A percentile compares a stretch with the other conserved stretches of the same genome.
phyloP scores from a whole-genome alignment of 768 basidiomycete genomes.

The Serendipita sp. region DNA sequence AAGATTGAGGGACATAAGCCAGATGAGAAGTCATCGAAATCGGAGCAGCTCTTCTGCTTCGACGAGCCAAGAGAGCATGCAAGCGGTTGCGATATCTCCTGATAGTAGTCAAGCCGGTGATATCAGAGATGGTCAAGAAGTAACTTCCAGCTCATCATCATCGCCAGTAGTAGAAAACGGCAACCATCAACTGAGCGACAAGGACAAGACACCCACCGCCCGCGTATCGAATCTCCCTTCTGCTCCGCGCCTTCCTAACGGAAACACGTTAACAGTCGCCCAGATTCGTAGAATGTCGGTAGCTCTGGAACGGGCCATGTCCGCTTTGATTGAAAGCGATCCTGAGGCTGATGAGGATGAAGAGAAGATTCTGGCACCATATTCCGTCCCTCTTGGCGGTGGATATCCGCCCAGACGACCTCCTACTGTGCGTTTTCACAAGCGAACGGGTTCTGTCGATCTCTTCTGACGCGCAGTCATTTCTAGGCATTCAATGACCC shows the following conservation, averaged over 20 bases:
- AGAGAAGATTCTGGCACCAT: constrained; percentile 12
- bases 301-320: constrained; percentile 60
- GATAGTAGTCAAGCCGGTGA: not conserved
- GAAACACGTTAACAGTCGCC: constrained; percentile 28
- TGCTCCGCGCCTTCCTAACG: not conserved
- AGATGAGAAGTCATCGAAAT: constrained; percentile 30
- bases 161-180: not conserved
- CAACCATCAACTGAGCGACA: not conserved
- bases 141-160: not conserved
- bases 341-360: constrained; percentile 47
- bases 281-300: constrained; percentile 49
- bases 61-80: not conserved
- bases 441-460: not conserved
- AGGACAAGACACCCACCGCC: constrained; percentile 21
- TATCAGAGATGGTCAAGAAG: not conserved
- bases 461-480: not conserved
- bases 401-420: not conserved
- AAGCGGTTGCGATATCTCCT: not conserved
- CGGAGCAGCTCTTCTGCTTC: not conserved
- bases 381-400: constrained; percentile 8
- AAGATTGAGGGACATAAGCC: constrained; percentile 58
- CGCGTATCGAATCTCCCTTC: constrained; percentile 13
- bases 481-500: not conserved
- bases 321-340: constrained; percentile 25
- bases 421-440: constrained; percentile 4